Percentiles rank a stretch among this genome's conserved stretches.
phyloP scores from a whole-genome alignment of 768 basidiomycete species.

The Tephrocybe sp. region DNA sequence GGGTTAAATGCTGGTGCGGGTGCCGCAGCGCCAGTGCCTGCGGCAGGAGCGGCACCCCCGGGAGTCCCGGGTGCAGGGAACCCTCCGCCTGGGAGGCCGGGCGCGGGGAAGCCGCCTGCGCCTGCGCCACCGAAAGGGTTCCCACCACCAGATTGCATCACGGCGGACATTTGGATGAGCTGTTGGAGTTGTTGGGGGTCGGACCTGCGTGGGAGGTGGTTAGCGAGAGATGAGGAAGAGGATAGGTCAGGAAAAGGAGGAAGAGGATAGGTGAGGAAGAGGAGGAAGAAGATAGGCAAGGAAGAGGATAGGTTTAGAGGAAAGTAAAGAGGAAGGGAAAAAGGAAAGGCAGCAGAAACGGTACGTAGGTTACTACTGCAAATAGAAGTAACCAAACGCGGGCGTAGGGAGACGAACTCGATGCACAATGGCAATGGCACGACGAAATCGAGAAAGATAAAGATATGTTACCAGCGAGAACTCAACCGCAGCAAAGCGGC shows the following conservation, averaged over 20 bases:
- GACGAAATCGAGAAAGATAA: too few relatives aligned
- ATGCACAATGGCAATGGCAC: too few relatives aligned
- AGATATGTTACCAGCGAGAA: too few relatives aligned
- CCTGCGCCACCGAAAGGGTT: constrained; percentile 16
- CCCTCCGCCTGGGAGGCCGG: constrained; percentile 21
- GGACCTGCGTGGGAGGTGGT: constrained; percentile 40
- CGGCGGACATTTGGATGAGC: constrained; percentile 73
- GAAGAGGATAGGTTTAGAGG: constrained; percentile 21
- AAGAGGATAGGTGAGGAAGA: not conserved
- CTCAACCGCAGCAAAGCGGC: too few relatives aligned
- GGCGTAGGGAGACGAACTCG: too few relatives aligned
- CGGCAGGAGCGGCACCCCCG: constrained; percentile 25
- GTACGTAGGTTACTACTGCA: too few relatives aligned
- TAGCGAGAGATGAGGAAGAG: not conserved
- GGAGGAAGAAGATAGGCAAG: too few relatives aligned
- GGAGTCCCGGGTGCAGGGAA: constrained; percentile 69
- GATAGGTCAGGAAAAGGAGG: not conserved
- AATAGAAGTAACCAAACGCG: too few relatives aligned
- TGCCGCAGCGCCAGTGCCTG: constrained; percentile 23
- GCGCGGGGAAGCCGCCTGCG: constrained; percentile 10
- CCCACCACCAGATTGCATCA: constrained; percentile 45
- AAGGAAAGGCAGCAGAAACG: too few relatives aligned
- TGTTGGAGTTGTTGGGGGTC: constrained; percentile 76
- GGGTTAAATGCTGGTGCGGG: constrained; percentile 20
- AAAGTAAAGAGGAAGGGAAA: too few relatives aligned